Conservation (phyloP, 2,329 filamentous ascomycete species). For the Colletotrichum aenigma region DNA sequence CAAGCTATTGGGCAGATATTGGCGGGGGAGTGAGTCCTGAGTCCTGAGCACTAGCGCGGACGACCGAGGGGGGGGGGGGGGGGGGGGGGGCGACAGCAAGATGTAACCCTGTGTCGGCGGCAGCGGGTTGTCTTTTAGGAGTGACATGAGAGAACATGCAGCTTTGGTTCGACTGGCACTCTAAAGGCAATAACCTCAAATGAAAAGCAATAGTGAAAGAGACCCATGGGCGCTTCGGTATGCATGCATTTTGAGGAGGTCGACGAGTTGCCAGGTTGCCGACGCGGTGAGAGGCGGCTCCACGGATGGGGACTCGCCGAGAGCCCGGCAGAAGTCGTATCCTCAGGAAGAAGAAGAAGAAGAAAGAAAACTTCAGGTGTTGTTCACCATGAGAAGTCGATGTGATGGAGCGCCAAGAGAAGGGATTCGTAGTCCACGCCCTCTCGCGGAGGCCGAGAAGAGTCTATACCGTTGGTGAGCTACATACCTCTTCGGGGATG, state of each 20-base stretch:
- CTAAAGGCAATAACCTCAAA: neutral
- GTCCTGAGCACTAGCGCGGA: neutral
- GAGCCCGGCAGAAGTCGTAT: neutral
- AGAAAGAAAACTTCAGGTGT: neutral
- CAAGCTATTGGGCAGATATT: neutral
- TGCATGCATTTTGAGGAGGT: neutral
- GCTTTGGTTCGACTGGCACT: neutral
- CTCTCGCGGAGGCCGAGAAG: neutral
- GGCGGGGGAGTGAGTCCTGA: neutral
- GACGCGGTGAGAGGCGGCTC: neutral
- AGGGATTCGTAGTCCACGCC: neutral
- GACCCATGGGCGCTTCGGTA: neutral
- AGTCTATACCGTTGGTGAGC: neutral
- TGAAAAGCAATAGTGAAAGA: neutral
- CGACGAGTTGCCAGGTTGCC: neutral
- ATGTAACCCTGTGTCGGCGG: neutral
- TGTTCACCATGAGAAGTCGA: neutral
- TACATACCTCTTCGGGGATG: constrained; percentile 7
- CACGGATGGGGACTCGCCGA: neutral
- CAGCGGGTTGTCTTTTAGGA: neutral
- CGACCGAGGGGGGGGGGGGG: neutral
- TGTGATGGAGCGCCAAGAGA: neutral
- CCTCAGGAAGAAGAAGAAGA: neutral
- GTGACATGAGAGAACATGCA: neutral
- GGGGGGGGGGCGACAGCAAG: neutral